phyloP scores from a whole-genome alignment of 352 stramenopile species.

The Globisporangium acanthophoron region DNA sequence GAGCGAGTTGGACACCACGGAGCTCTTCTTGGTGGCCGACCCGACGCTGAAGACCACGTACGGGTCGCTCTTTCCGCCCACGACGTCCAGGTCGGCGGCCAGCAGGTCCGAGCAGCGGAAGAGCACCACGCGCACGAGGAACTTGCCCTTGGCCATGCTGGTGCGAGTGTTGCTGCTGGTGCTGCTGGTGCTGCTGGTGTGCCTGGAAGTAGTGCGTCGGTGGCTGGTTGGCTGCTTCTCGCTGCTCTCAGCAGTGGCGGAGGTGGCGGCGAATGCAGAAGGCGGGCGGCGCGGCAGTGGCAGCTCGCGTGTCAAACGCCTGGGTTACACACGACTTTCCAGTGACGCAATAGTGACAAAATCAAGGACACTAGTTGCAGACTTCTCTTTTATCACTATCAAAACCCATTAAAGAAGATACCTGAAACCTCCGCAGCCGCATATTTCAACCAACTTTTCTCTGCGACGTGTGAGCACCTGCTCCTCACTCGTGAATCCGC shows the following conservation, averaged over 20 bases:
- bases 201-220: not conserved
- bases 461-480: not conserved
- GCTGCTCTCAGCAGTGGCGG: too few species aligned
- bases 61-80: conserved; percentile 67
- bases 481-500: not conserved
- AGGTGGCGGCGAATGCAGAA: not conserved
- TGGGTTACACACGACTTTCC: not conserved
- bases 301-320: not conserved
- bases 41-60: conserved; percentile 67
- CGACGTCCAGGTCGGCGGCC: conserved; percentile 37
- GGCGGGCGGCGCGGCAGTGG: not conserved
- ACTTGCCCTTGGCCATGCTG: conserved; percentile 24
- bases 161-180: not conserved
- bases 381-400: not conserved
- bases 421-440: too few species aligned
- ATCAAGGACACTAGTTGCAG: too few species aligned
- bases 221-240: not conserved
- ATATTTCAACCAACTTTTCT: too few species aligned
- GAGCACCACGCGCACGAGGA: conserved; percentile 46
- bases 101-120: conserved; percentile 60
- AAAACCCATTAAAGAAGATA: not conserved
- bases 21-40: conserved; percentile 51
- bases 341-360: not conserved
- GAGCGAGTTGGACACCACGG: conserved; percentile 51
- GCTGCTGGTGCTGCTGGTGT: not conserved